Evolutionary conservation across 2,329 filamentous ascomycete species (phyloP).

Genomic region (Xylariales sp.): DNA sequence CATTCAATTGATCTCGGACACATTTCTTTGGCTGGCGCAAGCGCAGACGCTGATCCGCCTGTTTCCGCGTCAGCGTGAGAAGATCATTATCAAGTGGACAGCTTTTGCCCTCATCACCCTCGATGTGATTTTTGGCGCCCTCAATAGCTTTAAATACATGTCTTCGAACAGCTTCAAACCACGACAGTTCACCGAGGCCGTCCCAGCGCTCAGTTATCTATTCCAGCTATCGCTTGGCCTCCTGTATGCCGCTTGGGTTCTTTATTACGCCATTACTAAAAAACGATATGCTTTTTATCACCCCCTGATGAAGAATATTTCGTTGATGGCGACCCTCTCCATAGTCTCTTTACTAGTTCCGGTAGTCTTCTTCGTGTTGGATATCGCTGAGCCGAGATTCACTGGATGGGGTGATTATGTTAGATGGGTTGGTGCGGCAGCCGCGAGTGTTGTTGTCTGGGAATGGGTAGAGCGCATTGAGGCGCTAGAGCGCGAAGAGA

Average conservation of each 20-base stretch:
- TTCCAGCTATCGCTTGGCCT: constrained; percentile 89
- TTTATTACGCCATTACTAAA: constrained; percentile 94
- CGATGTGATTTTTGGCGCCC: constrained; percentile 88
- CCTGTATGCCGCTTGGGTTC: constrained; percentile 91
- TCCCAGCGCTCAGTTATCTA: constrained; percentile 90
- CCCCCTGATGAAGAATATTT: constrained; percentile 89
- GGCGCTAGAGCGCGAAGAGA: constrained; percentile 89
- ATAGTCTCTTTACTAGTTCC: constrained; percentile 86
- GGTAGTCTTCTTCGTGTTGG: constrained; percentile 91
- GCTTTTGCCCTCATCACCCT: constrained; percentile 93
- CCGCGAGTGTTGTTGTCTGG: constrained; percentile 96
- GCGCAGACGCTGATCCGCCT: constrained; percentile 95
- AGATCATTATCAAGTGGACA: constrained; percentile 98
- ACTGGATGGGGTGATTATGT: constrained; percentile 96
- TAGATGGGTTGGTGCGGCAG: constrained; percentile 93
- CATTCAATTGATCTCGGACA: constrained; percentile 92
- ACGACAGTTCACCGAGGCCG: constrained; percentile 84
- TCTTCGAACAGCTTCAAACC: constrained; percentile 69
- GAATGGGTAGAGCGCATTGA: constrained; percentile 98
- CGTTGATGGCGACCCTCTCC: constrained; percentile 81
- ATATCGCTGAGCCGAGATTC: constrained; percentile 86
- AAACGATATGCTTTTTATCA: constrained; percentile 92
- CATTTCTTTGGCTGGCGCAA: constrained; percentile 96
- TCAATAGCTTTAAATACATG: constrained; percentile 82
- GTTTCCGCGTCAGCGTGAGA: constrained; percentile 96